phyloP scores from a whole-genome alignment of 352 stramenopile species.

The Phytophthora idaei region DNA sequence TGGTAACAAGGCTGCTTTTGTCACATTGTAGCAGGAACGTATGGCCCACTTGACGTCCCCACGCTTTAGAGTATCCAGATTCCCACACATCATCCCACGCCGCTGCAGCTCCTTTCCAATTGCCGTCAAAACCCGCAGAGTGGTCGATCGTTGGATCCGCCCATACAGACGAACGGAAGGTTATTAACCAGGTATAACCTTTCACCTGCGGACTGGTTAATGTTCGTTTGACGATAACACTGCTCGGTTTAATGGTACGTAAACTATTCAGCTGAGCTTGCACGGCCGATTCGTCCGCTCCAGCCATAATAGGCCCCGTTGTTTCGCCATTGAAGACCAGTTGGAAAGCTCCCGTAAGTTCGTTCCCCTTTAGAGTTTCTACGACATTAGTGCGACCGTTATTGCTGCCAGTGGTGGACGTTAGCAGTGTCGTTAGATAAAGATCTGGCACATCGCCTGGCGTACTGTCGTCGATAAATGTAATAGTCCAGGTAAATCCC shows the following conservation, averaged over 20 bases:
- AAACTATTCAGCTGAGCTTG: conserved; percentile 93
- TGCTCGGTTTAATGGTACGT: conserved; percentile 90
- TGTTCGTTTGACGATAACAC: conserved; percentile 57
- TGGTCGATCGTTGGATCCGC: conserved; percentile 90
- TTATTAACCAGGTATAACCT: conserved; percentile 92
- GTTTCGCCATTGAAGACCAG: conserved; percentile 93
- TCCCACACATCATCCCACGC: conserved; percentile 92
- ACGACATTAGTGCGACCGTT: conserved; percentile 54
- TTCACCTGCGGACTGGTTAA: conserved; percentile 65
- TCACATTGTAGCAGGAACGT: conserved; percentile 67
- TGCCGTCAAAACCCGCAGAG: conserved; percentile 82
- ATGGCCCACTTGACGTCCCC: conserved; percentile 95
- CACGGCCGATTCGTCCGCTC: conserved; percentile 80
- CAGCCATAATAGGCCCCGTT: conserved; percentile 90
- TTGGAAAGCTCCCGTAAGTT: conserved; percentile 92
- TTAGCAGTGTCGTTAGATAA: conserved; percentile 34
- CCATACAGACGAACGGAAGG: conserved; percentile 93
- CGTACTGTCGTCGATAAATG: conserved; percentile 59
- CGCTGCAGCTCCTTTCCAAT: conserved; percentile 89
- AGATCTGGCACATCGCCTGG: conserved; percentile 81
- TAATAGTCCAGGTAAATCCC: conserved; percentile 86
- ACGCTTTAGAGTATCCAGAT: conserved; percentile 94
- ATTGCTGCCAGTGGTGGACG: conserved; percentile 24
- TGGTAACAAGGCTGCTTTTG: conserved; percentile 62
- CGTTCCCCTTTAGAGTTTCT: conserved; percentile 84